Base-by-base conservation (phyloP, 1,139 yeast genomes). In the Yamadazyma friedrichii region DNA sequence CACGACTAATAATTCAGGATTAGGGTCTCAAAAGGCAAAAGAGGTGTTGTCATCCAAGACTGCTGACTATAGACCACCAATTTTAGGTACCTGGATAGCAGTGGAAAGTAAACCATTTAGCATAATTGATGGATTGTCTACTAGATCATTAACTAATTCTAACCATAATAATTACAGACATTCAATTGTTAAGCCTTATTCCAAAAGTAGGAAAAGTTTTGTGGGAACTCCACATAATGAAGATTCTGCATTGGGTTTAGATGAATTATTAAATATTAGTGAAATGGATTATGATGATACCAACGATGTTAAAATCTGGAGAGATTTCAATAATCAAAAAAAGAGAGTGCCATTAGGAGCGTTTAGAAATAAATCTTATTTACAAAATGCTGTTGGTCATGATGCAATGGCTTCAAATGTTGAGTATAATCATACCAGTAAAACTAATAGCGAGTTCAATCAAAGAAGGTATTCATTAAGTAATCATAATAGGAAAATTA, bases 41-140 rank as follows among this genome's bases (percentile, higher is more conserved):
- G 98, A 93, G 59, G 88, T 93, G 10, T 74, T 93, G 15, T 84
- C 95, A 8, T 84, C 95, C 1, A 84, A 89, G 39, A 82, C 85
- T 6, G 83, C 87, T 24, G 91, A 91, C 42, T 82, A 91, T 46
- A 70, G 95, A 41, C 97, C 98, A 2, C 98, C 98, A 2, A 78
- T 88, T 20, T 69, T 93, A 44, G 98, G 97, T 0, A 84, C 96
- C 1, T 93, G 98, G 95, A 80, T 84, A 11, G 86, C 96, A 22
- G 59, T 76, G 4, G 87, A 82, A 45, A 77, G 78, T 39, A 82
- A 88, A 52, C 97, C 96, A 0, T 88, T 86, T 62, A 95, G 96
- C 22, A 88, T 93, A 44, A 91, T 93, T 53, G 98, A 93, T 59
- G 98, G 98, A 5, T 72, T 88, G 27, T 82, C 95, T 1, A 93